Evolutionary conservation across 2,329 filamentous ascomycete species (phyloP), one percentile per base, ranked within the genome.

Genomic region (Fusarium verrucosum): DNA sequence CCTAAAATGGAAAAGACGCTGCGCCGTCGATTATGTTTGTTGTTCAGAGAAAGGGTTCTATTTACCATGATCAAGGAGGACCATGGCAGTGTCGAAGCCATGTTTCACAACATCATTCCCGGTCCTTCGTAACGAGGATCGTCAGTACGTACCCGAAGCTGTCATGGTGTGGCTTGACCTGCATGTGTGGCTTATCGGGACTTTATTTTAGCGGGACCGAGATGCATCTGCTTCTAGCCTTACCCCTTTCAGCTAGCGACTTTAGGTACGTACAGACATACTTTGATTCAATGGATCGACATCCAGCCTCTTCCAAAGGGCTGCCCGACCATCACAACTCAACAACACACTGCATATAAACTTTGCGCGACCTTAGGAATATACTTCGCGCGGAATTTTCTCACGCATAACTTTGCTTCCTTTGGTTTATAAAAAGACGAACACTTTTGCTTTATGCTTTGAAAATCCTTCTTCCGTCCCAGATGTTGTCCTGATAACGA

Each of bases 131-230:
- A 25, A n/a, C 30, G 9, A 26, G 17, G 26, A 14, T 38, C 19
- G 19, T 28, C 16, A 38, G 23, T 50, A 20, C 36, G 20, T 50
- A 16, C 11, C 13, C 16, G 4, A 23, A 13, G 10, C 16, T 11
- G 19, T 28, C 30, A 23, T 25, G 10, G n/a, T 59, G 64, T 61
- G 64, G 64, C 64, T 46, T 16, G n/a, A n/a, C 10, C 25, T 33
- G 5, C 4, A 17, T 2, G 13, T 65, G 64, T 65, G 55, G 59
- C 59, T 60, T 30, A 11, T 30, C 65, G 65, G 66, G 51, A 44
- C 54, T 69, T 68, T 52, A 64, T 69, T 68, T 49, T 69, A 69
- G 65, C 66, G 65, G n/a, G 51, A 43, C 66, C 62, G 58, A 64
- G 40, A 10, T 47, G 32, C 5, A 45, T 56, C 58, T 52, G 47